Base-by-base conservation (phyloP, 2,329 filamentous ascomycete genomes). In the Microdochium paspali region DNA sequence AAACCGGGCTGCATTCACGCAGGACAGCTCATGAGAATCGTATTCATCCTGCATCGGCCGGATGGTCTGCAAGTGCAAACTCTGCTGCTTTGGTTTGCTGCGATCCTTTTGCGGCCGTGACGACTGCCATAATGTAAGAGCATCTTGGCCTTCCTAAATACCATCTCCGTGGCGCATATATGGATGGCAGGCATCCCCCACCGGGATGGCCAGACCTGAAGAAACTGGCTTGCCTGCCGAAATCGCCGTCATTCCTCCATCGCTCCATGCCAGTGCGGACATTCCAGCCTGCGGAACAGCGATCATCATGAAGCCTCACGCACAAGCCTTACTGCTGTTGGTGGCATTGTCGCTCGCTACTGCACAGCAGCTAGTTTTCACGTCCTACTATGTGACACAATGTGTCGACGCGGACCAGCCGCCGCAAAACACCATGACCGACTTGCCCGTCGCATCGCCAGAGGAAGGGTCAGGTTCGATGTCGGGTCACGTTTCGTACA, bases 401-500 rank as follows among this genome's bases (percentile, higher is more conserved):
- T 40, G 35, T 18, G 35, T 40, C 9, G 35, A 40, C 35, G 35
- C 35, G 4, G 35, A 40, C 18, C 35, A 40, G 18, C 35, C 35
- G 35, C 35, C 35, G 10, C 35, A 40, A 20, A 40, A 40, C 35
- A 40, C 35, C 15, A 40, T 40, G 35, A 40, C 35, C 10, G 35
- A 20, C 18, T 21, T 40, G 23, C 35, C 35, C 6, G 35, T 10
- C 35, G 15, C 20, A 9, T 3, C 18, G 18, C 35, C 35, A 10
- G 35, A 18, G 3, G 15, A 40, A 7, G 18, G 35, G 13, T 4
- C 35, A 15, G 13, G 18, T 20, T 18, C 35, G 35, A 40, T 20
- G 3, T 5, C 46, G 15, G 50, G 26, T 23, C 46, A 44, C 15
- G 25, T 44, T 10, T 30, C 53, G 15, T 53, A 54, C 46, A 49